Percentiles rank a stretch among this genome's conserved stretches.
Evolutionary conservation across 208 protist genomes (phyloP).

Genomic region (Leishmania tropica): DNA sequence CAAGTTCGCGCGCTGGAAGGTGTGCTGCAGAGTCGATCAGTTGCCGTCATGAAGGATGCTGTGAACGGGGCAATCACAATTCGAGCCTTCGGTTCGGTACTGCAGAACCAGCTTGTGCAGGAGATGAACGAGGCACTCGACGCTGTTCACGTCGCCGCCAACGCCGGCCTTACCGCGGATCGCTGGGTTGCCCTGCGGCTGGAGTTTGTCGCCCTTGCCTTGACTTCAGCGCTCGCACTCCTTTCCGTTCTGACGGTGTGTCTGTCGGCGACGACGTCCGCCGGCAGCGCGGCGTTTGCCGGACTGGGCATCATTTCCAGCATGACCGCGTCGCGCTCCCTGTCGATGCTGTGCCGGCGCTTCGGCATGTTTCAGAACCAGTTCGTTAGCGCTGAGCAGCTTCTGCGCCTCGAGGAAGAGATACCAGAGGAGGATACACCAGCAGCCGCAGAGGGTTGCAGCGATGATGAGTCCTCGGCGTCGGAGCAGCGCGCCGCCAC

Average conservation of each 20-base stretch:
- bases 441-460: background rate
- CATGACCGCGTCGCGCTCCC: slow-evolving; percentile 54
- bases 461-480: slow-evolving; percentile 4
- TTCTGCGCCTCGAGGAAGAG: slow-evolving; percentile 52
- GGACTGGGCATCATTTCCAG: slow-evolving; percentile 68
- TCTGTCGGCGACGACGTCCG: slow-evolving; percentile 33
- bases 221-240: slow-evolving; percentile 60
- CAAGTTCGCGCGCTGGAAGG: slow-evolving; percentile 71
- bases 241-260: slow-evolving; percentile 62
- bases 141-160: slow-evolving; percentile 48
- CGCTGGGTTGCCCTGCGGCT: slow-evolving; percentile 76
- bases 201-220: slow-evolving; percentile 67
- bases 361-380: slow-evolving; percentile 77
- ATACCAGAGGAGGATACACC: slow-evolving; percentile 34
- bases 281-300: slow-evolving; percentile 49
- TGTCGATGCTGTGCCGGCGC: slow-evolving; percentile 67
- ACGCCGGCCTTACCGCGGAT: slow-evolving; percentile 58
- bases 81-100: slow-evolving; percentile 51
- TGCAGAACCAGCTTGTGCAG: slow-evolving; percentile 41
- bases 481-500: background rate
- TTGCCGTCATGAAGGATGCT: slow-evolving; percentile 65
- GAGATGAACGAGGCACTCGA: slow-evolving; percentile 75
- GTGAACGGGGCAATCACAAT: slow-evolving; percentile 66
- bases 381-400: slow-evolving; percentile 77
- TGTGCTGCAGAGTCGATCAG: slow-evolving; percentile 44